phyloP scores from a whole-genome alignment of 768 basidiomycete species.

The Boletus sp. region DNA sequence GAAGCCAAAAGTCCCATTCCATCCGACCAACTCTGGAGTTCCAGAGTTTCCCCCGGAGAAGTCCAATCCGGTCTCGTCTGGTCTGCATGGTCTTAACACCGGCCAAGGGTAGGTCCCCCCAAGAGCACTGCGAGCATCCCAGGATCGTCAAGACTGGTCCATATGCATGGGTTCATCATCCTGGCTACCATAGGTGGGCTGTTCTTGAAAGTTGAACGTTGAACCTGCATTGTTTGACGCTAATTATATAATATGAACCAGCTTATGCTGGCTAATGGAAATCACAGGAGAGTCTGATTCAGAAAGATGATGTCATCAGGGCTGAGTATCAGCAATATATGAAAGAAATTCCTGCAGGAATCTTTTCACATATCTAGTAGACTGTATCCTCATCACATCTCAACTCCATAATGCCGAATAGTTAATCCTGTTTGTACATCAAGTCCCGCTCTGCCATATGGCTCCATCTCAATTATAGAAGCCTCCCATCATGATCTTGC shows the following conservation, averaged over 20 bases:
- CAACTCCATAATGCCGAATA: no score
- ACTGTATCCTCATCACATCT: not conserved
- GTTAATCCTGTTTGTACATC: not conserved
- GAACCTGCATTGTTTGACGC: not conserved
- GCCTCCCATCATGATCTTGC: not conserved
- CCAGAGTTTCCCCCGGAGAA: no score
- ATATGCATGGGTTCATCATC: constrained; percentile 36
- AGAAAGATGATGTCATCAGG: constrained; percentile 17
- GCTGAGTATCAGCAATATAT: constrained; percentile 30
- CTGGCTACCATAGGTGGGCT: constrained; percentile 29
- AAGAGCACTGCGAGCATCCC: constrained; percentile 29
- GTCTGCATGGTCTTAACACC: no score
- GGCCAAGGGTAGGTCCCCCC: no score
- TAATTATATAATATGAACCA: no score
- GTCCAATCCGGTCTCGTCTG: no score
- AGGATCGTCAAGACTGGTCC: constrained; percentile 33
- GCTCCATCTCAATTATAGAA: not conserved
- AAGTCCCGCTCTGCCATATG: no score
- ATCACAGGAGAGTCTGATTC: constrained; percentile 28
- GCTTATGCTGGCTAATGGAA: not conserved
- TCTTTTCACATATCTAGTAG: constrained; percentile 29
- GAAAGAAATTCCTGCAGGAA: constrained; percentile 26
- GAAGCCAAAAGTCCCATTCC: no score
- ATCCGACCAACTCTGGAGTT: no score
- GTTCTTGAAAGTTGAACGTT: not conserved